phyloP scores from a whole-genome alignment of 768 basidiomycete genomes.

The Boletus insuetus region DNA sequence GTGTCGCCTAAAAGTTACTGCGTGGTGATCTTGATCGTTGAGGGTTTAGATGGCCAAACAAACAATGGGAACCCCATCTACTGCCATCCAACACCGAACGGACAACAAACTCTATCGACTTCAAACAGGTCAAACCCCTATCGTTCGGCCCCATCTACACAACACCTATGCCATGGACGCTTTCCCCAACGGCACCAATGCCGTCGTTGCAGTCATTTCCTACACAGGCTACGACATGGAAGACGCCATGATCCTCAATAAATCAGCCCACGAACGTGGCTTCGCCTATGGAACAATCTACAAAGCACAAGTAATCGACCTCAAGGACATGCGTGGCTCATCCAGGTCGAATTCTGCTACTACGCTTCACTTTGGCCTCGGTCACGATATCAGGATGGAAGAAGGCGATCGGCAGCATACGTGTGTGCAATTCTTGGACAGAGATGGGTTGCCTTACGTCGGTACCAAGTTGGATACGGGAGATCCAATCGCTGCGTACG shows the following conservation, averaged over 20 bases:
- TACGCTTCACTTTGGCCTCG: constrained; percentile 88
- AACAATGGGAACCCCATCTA: constrained; percentile 98
- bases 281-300: constrained; percentile 97
- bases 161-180: constrained; percentile 97
- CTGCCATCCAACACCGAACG: constrained; percentile 85
- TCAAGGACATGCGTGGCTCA: constrained; percentile 75
- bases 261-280: constrained; percentile 96
- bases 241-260: constrained; percentile 99
- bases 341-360: constrained; percentile 53
- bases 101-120: constrained; percentile 98
- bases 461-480: constrained; percentile 70
- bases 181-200: constrained; percentile 98
- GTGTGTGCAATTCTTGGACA: constrained; percentile 57
- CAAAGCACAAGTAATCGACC: constrained; percentile 89
- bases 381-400: constrained; percentile 60
- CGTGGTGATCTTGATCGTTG: constrained; percentile 4
- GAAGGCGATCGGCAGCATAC: constrained; percentile 47
- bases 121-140: constrained; percentile 91
- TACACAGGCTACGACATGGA: constrained; percentile 99
- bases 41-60: constrained; percentile 97
- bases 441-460: constrained; percentile 81
- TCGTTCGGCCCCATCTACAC: constrained; percentile 90
- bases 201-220: constrained; percentile 98
- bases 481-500: constrained; percentile 81
- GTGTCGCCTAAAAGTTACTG: constrained; percentile 3